Base-by-base conservation (phyloP, 2,329 filamentous ascomycete genomes). In the Cytospora piceae region DNA sequence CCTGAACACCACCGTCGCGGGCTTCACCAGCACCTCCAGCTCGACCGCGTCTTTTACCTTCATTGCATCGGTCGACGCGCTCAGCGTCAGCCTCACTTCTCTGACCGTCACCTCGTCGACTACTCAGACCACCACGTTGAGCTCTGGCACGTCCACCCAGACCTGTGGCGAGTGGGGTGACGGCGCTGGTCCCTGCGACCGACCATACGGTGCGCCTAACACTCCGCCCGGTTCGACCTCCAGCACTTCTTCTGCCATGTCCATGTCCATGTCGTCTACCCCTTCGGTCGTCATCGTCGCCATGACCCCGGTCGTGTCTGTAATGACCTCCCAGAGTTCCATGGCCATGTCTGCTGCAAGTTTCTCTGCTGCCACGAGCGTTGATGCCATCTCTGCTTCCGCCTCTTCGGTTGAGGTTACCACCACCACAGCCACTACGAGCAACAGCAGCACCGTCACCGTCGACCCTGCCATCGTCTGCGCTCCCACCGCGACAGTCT, bases 121-220 rank as follows among this genome's bases (percentile, higher is more conserved):
- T n/a, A 42, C 61, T 31, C 22, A 7, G n/a, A 34, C 34, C 8
- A 29, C 29, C 17, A 37, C 46, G n/a, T 8, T 34, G n/a, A 54
- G 17, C 6, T 46, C 63, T 51, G 61, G 27, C 17, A 20, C 46
- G n/a, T 42, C 46, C 15, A 52, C 52, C 46, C 8, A 53, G 6
- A 34, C 58, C 51, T 68, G 66, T 37, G 59, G 61, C 31, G 66
- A 68, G 59, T 68, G 34, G 32, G 66, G 66, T 8, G 66, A 68
- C 34, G 63, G 63, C 20, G 56, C 56, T 2, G 66, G 66, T n/a
- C 66, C 66, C 20, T 68, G 66, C n/a, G 39, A 58, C 7, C 59
- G 66, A 29, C 63, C 66, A 22, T 68, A 68, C 42, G 66, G 66
- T 49, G 32, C 52, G 9, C 66, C 66, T 24, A 68, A 67, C 55